These are phyloP conservation scores for Hirsutella minnesotensis DNA, from an alignment of 2,329 filamentous ascomycete species.

Conservation along the genomic window DNA sequence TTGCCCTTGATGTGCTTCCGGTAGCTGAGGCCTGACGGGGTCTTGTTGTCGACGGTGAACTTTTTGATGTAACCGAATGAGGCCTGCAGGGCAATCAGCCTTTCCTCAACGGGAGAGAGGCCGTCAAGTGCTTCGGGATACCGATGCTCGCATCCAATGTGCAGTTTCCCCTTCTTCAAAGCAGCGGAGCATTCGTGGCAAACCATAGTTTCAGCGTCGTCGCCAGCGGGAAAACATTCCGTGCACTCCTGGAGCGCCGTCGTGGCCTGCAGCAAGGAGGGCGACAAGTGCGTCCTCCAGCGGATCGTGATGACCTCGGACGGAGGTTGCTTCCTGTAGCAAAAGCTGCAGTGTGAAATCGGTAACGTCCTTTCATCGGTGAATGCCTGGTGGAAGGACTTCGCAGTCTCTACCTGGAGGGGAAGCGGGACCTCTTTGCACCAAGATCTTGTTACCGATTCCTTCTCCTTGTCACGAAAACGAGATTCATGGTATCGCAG, in stretches of 20 bases:
- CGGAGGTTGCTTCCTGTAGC: constrained; percentile 2
- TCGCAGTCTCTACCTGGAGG: constrained; percentile 3
- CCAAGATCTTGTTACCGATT: constrained; percentile 5
- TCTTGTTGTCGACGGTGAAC: constrained; percentile 5
- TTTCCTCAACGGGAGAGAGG: constrained; percentile 6
- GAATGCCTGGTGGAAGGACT: too few species aligned
- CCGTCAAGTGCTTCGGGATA: too few species aligned
- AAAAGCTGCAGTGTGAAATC: too few species aligned
- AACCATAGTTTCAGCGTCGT: too few species aligned
- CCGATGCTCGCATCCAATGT: too few species aligned
- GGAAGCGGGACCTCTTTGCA: constrained; percentile 5
- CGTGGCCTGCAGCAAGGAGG: constrained; percentile 2
- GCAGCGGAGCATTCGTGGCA: too few species aligned
- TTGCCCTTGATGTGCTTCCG: constrained; percentile 6
- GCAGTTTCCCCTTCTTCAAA: too few species aligned
- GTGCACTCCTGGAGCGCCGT: too few species aligned
- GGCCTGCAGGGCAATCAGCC: constrained; percentile 2
- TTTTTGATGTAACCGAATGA: constrained; percentile 5
- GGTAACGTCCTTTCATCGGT: too few species aligned
- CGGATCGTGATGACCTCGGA: constrained; percentile 1
- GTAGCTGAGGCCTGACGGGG: too few species aligned
- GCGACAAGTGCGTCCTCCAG: constrained; percentile 1
- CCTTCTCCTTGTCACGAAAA: constrained; percentile 3
- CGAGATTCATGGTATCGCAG: constrained; percentile 3
- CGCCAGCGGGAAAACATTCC: too few species aligned